phyloP scores from a whole-genome alignment of 495 filamentous ascomycete species.

The Penicillium pulvis region DNA sequence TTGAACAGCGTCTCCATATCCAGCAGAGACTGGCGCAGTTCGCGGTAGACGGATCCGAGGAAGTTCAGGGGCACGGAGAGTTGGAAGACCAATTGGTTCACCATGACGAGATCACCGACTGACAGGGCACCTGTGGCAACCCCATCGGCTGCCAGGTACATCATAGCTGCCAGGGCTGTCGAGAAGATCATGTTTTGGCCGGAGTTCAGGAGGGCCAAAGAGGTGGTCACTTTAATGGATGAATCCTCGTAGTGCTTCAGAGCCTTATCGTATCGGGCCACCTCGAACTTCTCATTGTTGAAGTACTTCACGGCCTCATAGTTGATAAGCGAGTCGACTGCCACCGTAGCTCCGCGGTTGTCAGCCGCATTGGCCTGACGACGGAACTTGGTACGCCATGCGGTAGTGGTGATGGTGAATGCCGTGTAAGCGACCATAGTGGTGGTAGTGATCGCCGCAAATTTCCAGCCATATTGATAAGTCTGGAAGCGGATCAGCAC shows the following conservation, averaged over 20 bases:
- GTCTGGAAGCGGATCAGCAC: constrained; percentile 55
- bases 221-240: constrained; percentile 95
- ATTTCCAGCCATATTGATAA: constrained; percentile 89
- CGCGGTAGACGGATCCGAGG: constrained; percentile 91
- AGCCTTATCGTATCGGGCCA: constrained; percentile 85
- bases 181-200: constrained; percentile 99
- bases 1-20: constrained; percentile 99
- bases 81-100: constrained; percentile 98
- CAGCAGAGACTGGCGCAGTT: constrained; percentile 88
- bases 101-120: constrained; percentile 97
- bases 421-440: constrained; percentile 94
- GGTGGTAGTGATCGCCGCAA: constrained; percentile 84
- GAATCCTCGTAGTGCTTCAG: constrained; percentile 86
- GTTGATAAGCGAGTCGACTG: constrained; percentile 95
- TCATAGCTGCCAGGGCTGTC: constrained; percentile 92
- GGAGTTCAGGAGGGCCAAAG: constrained; percentile 88
- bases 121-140: constrained; percentile 79
- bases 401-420: constrained; percentile 93
- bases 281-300: constrained; percentile 96
- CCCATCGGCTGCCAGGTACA: constrained; percentile 91
- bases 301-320: constrained; percentile 99
- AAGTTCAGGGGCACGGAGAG: constrained; percentile 96
- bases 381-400: constrained; percentile 95
- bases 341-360: constrained; percentile 91
- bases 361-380: constrained; percentile 94